These are phyloP conservation scores for Guadua angustifolia DNA, from an alignment of 176 grass and related monocot genomes.

Conservation along the genomic window DNA sequence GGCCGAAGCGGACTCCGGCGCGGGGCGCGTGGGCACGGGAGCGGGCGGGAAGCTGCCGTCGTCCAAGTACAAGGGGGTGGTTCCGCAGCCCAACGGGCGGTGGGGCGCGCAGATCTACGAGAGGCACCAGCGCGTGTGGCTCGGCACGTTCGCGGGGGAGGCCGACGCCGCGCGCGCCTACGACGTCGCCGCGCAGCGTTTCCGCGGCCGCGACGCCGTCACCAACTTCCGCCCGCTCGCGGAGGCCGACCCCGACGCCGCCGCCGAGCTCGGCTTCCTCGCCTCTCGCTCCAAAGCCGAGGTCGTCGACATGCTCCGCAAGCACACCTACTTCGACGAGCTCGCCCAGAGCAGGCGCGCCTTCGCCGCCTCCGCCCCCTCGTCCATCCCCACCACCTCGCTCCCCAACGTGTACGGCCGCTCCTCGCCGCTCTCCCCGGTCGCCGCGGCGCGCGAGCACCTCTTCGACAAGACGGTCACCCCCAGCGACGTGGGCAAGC, in stretches of 20 bases:
- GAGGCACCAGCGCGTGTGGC: conserved; percentile 95
- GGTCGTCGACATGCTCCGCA: conserved; percentile 96
- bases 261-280: conserved; percentile 67
- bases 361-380: not conserved
- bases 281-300: conserved; percentile 77
- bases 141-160: conserved; percentile 84
- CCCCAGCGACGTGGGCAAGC: conserved; percentile 95
- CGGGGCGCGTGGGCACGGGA: not conserved
- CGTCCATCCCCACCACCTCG: not conserved
- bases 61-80: conserved; percentile 84
- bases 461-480: conserved; percentile 96
- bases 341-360: conserved; percentile 61
- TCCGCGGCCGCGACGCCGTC: conserved; percentile 89
- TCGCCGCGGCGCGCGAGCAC: conserved; percentile 48
- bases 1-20: conserved; percentile 45
- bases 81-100: conserved; percentile 96
- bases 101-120: conserved; percentile 99
- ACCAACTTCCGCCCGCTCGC: conserved; percentile 87
- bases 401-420: not conserved
- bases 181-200: conserved; percentile 88
- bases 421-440: not conserved
- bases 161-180: conserved; percentile 73
- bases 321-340: conserved; percentile 96
- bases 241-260: conserved; percentile 48
- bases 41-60: conserved; percentile 63